Percentiles rank a stretch among this genome's conserved stretches.
Conservation (phyloP, 140 eudicot genomes). For the Oenanthe javanica region DNA sequence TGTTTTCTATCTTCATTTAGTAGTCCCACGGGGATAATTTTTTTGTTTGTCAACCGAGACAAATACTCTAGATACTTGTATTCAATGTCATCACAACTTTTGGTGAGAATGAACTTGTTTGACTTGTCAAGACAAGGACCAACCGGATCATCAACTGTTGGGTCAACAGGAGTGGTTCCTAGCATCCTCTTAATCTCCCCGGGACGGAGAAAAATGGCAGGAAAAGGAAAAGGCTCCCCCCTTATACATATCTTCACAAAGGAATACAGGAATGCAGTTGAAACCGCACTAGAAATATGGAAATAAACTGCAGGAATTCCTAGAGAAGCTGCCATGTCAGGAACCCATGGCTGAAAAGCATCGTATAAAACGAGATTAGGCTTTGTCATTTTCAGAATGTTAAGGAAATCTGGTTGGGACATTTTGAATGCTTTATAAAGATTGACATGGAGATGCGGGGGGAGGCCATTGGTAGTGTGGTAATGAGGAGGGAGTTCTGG, state of each 20-base stretch:
- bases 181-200: background rate
- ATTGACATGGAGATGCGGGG: background rate
- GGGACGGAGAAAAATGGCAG: background rate
- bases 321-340: background rate
- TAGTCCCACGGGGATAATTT: background rate
- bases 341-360: slow-evolving; percentile 2
- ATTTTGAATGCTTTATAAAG: background rate
- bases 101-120: background rate
- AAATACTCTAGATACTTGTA: background rate
- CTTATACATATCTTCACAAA: background rate
- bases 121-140: background rate
- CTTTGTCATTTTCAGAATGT: background rate
- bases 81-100: background rate
- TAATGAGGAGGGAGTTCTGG: background rate
- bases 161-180: background rate
- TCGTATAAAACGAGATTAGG: background rate
- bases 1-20: background rate
- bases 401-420: background rate
- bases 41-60: background rate
- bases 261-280: background rate
- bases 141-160: background rate
- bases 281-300: background rate
- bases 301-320: background rate
- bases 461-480: slow-evolving; percentile 7
- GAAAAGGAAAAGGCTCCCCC: background rate